Evolutionary conservation across 73 alveolate genomes (phyloP).

Genomic region (Tetrahymena thermophila): DNA sequence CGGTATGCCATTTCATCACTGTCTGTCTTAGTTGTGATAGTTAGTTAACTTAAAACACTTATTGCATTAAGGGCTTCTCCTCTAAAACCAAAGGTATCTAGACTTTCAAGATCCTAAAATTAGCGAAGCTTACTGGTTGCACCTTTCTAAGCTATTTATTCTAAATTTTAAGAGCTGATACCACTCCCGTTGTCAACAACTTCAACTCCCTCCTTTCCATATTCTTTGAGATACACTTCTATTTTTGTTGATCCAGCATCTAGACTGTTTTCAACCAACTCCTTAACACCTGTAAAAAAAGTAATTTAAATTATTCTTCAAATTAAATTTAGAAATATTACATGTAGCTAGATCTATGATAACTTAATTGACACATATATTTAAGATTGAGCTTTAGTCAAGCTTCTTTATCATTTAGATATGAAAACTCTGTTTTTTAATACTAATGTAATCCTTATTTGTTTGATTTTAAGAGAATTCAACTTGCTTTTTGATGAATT

Average conservation of each 20-base stretch:
- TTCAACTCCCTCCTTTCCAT: constrained; percentile 87
- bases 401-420: background rate
- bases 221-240: constrained; percentile 52
- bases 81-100: constrained; percentile 94
- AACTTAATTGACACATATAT: background rate
- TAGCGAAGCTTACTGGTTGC: constrained; percentile 84
- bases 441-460: background rate
- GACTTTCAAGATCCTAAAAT: constrained; percentile 69
- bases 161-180: constrained; percentile 71
- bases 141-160: constrained; percentile 82
- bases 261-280: constrained; percentile 86
- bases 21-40: constrained; percentile 67
- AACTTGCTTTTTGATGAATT: background rate
- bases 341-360: background rate
- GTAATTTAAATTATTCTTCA: background rate
- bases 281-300: constrained; percentile 75
- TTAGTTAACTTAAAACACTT: constrained; percentile 73
- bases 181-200: constrained; percentile 95
- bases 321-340: background rate
- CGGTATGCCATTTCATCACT: constrained; percentile 67
- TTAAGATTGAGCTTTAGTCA: background rate
- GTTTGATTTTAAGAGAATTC: background rate
- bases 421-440: background rate
- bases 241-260: constrained; percentile 90
- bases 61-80: constrained; percentile 96